A percentile compares a stretch with the other conserved stretches of the same genome.
These are phyloP conservation scores for Pelagophyceae sp. DNA, from an alignment of 352 stramenopile species.

Conservation along the genomic window DNA sequence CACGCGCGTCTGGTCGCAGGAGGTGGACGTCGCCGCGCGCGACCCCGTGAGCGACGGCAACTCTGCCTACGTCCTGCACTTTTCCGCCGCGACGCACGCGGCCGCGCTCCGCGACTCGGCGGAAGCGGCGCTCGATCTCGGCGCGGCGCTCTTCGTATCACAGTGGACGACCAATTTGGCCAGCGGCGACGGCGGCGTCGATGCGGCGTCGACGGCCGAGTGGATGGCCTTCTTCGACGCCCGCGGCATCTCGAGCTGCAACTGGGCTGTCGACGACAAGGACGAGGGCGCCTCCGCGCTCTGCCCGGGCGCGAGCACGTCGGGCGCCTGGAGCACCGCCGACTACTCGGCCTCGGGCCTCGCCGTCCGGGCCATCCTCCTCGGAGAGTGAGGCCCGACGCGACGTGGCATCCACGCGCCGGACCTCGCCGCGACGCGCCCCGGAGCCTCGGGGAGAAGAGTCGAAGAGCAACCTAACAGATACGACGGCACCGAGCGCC, in stretches of 20 bases:
- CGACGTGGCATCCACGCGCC: too few species aligned
- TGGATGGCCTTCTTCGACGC: slow-evolving; percentile 16
- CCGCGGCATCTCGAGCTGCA: background rate
- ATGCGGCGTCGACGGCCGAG: background rate
- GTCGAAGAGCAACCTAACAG: too few species aligned
- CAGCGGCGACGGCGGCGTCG: background rate
- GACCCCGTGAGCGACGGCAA: slow-evolving; percentile 11
- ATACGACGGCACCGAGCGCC: too few species aligned
- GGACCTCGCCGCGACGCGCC: too few species aligned
- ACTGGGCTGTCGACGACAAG: slow-evolving; percentile 20
- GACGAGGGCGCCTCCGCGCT: too few species aligned
- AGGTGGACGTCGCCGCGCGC: background rate
- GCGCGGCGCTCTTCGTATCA: background rate
- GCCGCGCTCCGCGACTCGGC: slow-evolving; percentile 6
- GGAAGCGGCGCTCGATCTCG: background rate
- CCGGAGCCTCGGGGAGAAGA: too few species aligned
- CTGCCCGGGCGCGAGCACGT: too few species aligned
- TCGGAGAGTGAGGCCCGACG: too few species aligned
- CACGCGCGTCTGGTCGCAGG: background rate
- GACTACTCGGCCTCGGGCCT: too few species aligned
- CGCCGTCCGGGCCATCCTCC: too few species aligned
- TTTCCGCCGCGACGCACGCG: background rate
- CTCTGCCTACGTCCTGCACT: slow-evolving; percentile 16
- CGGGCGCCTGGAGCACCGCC: too few species aligned
- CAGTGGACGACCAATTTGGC: too few species aligned